Percentiles rank a stretch among this genome's conserved stretches.
Evolutionary conservation across 768 basidiomycete genomes (phyloP).

Genomic region (Leccinum uliginosum): DNA sequence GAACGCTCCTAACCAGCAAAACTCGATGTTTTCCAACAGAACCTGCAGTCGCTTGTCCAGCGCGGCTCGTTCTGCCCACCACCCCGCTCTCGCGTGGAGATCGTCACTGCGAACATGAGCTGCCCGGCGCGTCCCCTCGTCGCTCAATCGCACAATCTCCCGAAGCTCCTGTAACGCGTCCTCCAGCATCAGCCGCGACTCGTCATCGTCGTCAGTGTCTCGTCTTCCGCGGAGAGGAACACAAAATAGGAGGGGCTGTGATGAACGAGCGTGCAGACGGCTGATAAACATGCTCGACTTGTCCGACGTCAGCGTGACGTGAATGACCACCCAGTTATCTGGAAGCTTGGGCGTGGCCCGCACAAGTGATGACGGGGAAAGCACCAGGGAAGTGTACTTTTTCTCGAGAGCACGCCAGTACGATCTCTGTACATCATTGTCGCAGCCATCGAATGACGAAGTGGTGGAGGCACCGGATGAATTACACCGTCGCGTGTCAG

Average conservation of each 20-base stretch:
- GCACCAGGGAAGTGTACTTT: slow-evolving; percentile 40
- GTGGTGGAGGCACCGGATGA: slow-evolving; percentile 14
- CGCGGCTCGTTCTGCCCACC: slow-evolving; percentile 81
- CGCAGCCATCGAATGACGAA: slow-evolving; percentile 31
- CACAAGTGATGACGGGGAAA: slow-evolving; percentile 35
- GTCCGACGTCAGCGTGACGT: slow-evolving; percentile 80
- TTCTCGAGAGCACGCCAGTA: slow-evolving; percentile 63
- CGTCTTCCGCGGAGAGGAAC: slow-evolving; percentile 83
- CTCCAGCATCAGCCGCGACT: slow-evolving; percentile 69
- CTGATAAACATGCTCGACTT: slow-evolving; percentile 79
- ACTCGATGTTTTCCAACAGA: slow-evolving; percentile 82
- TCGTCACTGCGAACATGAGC: slow-evolving; percentile 66
- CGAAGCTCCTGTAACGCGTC: slow-evolving; percentile 68
- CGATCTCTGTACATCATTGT: slow-evolving; percentile 34
- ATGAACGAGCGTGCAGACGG: slow-evolving; percentile 57
- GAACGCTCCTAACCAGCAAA: slow-evolving; percentile 96
- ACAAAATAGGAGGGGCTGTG: slow-evolving; percentile 74
- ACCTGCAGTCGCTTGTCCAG: slow-evolving; percentile 76
- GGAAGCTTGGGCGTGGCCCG: slow-evolving; percentile 52
- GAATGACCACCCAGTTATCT: slow-evolving; percentile 75
- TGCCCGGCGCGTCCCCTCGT: slow-evolving; percentile 71
- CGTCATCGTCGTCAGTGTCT: slow-evolving; percentile 69
- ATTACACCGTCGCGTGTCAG: slow-evolving; percentile 12
- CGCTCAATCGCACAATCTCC: slow-evolving; percentile 77
- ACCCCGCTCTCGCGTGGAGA: slow-evolving; percentile 57